Percentiles rank a stretch among this genome's conserved stretches.
phyloP scores from a whole-genome alignment of 164 flowering plant species.

The Euptelea pleiosperma region DNA sequence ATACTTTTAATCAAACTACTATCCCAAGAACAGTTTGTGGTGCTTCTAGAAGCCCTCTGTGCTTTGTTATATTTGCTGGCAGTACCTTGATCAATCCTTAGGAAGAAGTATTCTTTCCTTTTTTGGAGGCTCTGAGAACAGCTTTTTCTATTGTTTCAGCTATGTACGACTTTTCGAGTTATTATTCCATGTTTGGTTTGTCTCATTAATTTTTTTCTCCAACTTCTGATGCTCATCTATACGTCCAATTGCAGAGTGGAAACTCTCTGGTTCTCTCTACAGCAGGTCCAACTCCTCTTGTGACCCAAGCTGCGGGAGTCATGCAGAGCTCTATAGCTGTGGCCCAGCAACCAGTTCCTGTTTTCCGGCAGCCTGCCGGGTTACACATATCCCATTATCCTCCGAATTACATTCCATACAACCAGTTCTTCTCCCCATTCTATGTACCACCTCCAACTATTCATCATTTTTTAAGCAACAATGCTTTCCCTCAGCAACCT shows the following conservation, averaged over 20 bases:
- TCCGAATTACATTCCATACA: constrained; percentile 68
- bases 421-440: constrained; percentile 66
- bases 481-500: constrained; percentile 81
- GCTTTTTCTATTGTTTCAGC: too few relatives aligned
- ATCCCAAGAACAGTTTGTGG: too few relatives aligned
- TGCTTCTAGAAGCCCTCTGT: too few relatives aligned
- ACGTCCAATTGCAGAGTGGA: constrained; percentile 55
- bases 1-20: too few relatives aligned
- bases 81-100: too few relatives aligned
- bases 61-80: too few relatives aligned
- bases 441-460: constrained; percentile 75
- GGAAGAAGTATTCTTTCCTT: too few relatives aligned
- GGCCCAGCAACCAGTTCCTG: constrained; percentile 73
- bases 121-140: too few relatives aligned
- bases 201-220: too few relatives aligned
- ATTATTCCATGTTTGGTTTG: background rate
- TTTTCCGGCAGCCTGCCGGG: constrained; percentile 75
- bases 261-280: constrained; percentile 56
- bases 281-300: constrained; percentile 58
- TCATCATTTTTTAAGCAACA: constrained; percentile 68
- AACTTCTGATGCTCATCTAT: background rate
- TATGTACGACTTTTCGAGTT: too few relatives aligned
- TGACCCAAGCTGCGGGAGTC: constrained; percentile 67
- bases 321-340: constrained; percentile 70
- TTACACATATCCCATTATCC: constrained; percentile 70